A percentile compares a stretch with the other conserved stretches of the same genome.
phyloP scores from a whole-genome alignment of 352 stramenopile species.

The Thalassiosira livingstoniorum region DNA sequence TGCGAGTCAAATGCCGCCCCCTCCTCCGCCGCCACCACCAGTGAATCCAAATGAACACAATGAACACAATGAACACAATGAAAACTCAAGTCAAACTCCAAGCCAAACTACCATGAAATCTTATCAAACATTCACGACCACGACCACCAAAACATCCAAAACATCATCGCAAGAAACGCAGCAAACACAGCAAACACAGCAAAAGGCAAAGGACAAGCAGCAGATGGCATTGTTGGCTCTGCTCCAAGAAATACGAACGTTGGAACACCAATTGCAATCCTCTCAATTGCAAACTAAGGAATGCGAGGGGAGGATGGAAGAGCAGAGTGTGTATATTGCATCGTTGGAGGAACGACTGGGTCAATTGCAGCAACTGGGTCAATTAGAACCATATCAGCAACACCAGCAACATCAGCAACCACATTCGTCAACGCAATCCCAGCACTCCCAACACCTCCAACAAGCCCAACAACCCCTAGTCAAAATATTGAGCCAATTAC shows the following conservation, averaged over 20 bases:
- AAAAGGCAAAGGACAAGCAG: slow-evolving; percentile 18
- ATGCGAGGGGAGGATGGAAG: slow-evolving; percentile 9
- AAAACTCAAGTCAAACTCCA: background rate
- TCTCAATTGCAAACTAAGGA: slow-evolving; percentile 12
- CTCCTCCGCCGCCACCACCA: background rate
- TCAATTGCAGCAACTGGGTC: background rate
- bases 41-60: no score
- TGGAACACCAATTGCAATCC: slow-evolving; percentile 25
- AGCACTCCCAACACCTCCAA: no score
- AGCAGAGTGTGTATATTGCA: slow-evolving; percentile 19
- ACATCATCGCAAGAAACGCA: background rate
- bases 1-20: background rate
- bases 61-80: background rate
- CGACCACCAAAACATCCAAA: background rate
- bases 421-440: no score
- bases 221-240: slow-evolving; percentile 50
- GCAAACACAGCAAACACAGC: background rate
- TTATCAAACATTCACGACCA: background rate
- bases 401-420: slow-evolving; percentile 7
- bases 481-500: slow-evolving; percentile 35
- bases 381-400: background rate
- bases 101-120: background rate
- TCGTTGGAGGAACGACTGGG: slow-evolving; percentile 25
- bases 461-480: slow-evolving; percentile 21
- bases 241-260: slow-evolving; percentile 45